A percentile compares a stretch with the other conserved stretches of the same genome.
Conservation (phyloP, 1,139 yeast species). For the Protomyces inouyei region DNA sequence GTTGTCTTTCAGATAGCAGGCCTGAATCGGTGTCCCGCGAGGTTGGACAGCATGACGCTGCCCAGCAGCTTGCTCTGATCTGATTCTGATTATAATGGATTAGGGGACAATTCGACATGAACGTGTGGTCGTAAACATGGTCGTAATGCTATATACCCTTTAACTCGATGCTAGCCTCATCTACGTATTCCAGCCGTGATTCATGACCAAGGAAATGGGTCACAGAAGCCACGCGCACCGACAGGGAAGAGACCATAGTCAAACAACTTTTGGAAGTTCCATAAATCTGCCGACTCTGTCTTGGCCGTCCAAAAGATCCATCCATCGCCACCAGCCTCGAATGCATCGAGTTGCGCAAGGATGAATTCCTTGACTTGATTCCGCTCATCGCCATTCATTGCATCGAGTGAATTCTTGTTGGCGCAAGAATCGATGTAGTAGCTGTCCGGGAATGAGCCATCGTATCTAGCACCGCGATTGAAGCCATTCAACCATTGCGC, state of each 20-base stretch:
- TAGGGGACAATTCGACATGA: too few relatives aligned
- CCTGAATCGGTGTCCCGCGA: too few relatives aligned
- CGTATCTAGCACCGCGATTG: slow-evolving; percentile 79
- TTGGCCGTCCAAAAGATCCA: slow-evolving; percentile 94
- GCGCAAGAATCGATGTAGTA: slow-evolving; percentile 53
- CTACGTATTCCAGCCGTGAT: background rate
- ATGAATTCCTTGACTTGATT: slow-evolving; percentile 58
- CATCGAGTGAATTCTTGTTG: slow-evolving; percentile 42
- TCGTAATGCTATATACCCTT: too few relatives aligned
- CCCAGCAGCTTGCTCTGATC: too few relatives aligned
- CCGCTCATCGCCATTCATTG: slow-evolving; percentile 30
- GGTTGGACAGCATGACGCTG: too few relatives aligned
- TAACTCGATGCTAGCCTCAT: too few relatives aligned
- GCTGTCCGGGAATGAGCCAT: slow-evolving; percentile 54
- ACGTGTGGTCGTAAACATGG: too few relatives aligned
- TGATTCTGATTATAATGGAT: too few relatives aligned
- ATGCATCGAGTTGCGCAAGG: slow-evolving; percentile 89
- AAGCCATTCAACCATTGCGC: slow-evolving; percentile 82
- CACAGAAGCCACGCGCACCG: background rate
- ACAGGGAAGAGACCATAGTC: slow-evolving; percentile 62
- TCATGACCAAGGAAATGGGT: background rate
- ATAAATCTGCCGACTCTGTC: slow-evolving; percentile 74
- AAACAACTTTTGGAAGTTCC: slow-evolving; percentile 69
- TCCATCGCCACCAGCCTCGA: slow-evolving; percentile 55
- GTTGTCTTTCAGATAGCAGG: background rate